phyloP scores from a whole-genome alignment of 148 eudicot species.

The Vaccinium darrowii region DNA sequence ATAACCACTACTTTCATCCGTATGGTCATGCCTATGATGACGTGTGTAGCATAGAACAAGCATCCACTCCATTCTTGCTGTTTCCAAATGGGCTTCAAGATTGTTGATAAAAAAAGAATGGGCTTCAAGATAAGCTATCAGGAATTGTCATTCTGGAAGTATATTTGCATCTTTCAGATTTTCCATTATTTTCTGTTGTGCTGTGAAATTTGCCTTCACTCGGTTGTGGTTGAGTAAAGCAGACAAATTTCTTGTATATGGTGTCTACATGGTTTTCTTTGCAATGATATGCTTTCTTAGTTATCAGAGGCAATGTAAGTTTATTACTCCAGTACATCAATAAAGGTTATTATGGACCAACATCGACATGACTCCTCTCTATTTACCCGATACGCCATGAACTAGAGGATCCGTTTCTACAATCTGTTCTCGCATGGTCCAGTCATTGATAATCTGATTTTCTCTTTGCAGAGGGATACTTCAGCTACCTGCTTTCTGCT shows the following conservation, averaged over 20 bases:
- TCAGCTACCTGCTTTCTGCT: slow-evolving; percentile 82
- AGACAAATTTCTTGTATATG: not conserved
- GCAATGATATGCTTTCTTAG: not conserved
- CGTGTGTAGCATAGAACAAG: not conserved
- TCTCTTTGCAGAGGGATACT: slow-evolving; percentile 64
- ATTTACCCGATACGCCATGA: not conserved
- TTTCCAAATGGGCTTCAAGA: not conserved
- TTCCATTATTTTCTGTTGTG: not conserved
- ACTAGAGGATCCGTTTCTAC: not conserved
- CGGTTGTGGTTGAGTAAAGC: not conserved
- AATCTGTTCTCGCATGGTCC: slow-evolving; percentile 5
- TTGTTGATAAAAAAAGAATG: too few species aligned
- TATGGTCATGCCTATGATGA: not conserved
- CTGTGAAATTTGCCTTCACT: not conserved
- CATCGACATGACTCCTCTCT: not conserved
- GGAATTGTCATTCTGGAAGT: not conserved
- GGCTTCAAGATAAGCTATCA: not conserved
- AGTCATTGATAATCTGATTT: slow-evolving; percentile 21
- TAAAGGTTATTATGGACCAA: not conserved
- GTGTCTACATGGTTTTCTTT: not conserved
- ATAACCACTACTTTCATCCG: not conserved
- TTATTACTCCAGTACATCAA: not conserved
- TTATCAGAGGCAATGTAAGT: not conserved
- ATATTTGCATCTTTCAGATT: not conserved
- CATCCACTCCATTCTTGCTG: not conserved